Evolutionary conservation across 108 stramenopile species (phyloP).

Genomic region (Schizochytrium sp.): DNA sequence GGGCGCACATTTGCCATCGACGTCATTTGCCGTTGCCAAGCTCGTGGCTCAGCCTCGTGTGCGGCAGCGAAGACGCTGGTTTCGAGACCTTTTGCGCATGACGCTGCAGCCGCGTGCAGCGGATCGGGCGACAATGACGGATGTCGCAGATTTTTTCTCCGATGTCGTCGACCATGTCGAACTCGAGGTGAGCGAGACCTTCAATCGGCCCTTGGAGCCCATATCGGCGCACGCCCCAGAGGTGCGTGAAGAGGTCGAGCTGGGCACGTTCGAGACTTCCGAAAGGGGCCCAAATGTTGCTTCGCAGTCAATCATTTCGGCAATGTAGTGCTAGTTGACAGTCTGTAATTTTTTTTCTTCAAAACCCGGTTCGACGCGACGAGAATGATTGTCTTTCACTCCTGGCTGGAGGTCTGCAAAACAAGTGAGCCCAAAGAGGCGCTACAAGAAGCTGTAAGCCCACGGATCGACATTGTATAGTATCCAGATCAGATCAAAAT

Average conservation of each 20-base stretch:
- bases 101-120: neutral
- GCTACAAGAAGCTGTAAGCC: too few relatives aligned
- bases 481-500: too few relatives aligned
- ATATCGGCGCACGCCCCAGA: neutral
- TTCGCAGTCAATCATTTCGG: too few relatives aligned
- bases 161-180: neutral
- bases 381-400: too few relatives aligned
- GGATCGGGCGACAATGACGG: neutral
- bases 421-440: too few relatives aligned
- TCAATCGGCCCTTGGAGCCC: neutral
- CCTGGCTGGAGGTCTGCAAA: too few relatives aligned
- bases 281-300: neutral
- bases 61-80: neutral
- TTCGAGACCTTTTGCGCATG: neutral
- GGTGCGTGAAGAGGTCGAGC: neutral
- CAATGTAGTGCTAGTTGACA: too few relatives aligned
- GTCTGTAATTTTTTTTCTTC: too few relatives aligned
- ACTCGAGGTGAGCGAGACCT: neutral
- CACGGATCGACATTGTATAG: too few relatives aligned
- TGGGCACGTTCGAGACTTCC: neutral
- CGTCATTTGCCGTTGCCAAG: neutral
- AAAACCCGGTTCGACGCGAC: too few relatives aligned
- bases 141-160: neutral
- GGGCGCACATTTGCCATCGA: neutral
- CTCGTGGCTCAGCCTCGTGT: neutral